Evolutionary conservation across 2,329 filamentous ascomycete species (phyloP), one percentile per base, ranked within the genome.

Genomic region (Macroventuria anomochaeta): DNA sequence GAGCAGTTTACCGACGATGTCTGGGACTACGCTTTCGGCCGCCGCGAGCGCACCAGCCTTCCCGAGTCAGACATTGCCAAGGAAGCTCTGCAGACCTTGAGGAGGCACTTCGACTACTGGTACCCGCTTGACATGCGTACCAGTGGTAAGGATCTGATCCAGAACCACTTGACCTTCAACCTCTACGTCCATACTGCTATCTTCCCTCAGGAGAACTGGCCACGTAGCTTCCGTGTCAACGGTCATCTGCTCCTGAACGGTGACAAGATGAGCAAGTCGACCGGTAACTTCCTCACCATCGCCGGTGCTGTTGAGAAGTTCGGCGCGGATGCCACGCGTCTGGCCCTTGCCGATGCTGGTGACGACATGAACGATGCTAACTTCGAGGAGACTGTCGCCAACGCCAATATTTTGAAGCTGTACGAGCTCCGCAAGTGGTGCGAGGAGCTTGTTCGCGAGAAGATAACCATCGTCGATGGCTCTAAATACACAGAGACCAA

Each of bases 181-280:
- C 83, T 97, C 48, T 97, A 97, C 79, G 88, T 93, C 64, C 95
- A 97, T 75, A 76, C 95, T 61, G 95, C 95, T 10, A 83, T 99
- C 36, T 97, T 97, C 82, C 85, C 87, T 11, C 84, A 85, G 54
- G 85, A 93, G 74, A 96, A 92, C 80, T 97, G 93, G 92, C 95
- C 95, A 10, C 84, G 84, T 44, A 87, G 87, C 58, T 83, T 97
- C 62, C 89, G 95, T 61, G 88, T 90, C 58, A 99, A 99, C 71
- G 95, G 95, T 1, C 93, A 97, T 77, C 79, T 97, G 68, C 86
- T 96, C 75, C 82, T 99, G 61, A 99, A 99, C 74, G 93, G 93
- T 42, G 91, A 96, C 74, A 99, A 99, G 84, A 99, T 99, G 95
- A 89, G 87, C 74, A 99, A 99, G 81, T 93, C 89, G 47, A 97